Evolutionary conservation across 441 rosid genomes (phyloP), one percentile per base, ranked within the genome.

Genomic region (Erodium moschatum): DNA sequence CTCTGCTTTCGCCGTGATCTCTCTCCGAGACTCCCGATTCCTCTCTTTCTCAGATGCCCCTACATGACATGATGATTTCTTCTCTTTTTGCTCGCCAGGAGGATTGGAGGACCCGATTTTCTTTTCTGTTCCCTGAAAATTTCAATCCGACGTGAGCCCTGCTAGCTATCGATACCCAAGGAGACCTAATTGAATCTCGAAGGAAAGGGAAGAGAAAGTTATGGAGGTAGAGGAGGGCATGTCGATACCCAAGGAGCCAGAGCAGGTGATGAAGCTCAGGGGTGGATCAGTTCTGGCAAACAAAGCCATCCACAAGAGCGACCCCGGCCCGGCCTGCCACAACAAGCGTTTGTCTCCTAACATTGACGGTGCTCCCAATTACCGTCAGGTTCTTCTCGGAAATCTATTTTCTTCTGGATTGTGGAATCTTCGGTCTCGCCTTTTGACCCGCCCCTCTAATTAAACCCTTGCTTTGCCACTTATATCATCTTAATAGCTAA

Each of bases 361-460:
- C 70, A 94, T 94, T 83, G 97, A 94, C 56, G 99, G 99, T 69
- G 97, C 99, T 79, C 97, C 99, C 11, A 94, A 94, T 84, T 94
- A 89, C 74, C 97, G 97, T 63, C 97, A 90, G 99, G 99, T 94
- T 68, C 60, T 46, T 66, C 66, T 38, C 46, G 19, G 21, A 8
- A 9, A 40, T 48, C 31, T 29, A 29, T 29, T 29, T n/a, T n/a
- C n/a, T n/a, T n/a, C n/a, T n/a, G n/a, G n/a, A n/a, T n/a, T n/a
- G n/a, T n/a, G n/a, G n/a, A 24, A 24, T 24, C 29, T 24, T 24
- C 29, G 2, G 1, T 24, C 1, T 24, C 2, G 29, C 29, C 29
- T 24, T 24, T 24, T 24, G 29, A 24, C 29, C 29, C 29, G 29
- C 2, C 29, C 2, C 29, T 10, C 19, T 56, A 20, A 24, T 56